A percentile compares a stretch with the other conserved stretches of the same genome.
phyloP scores from a whole-genome alignment of 495 filamentous ascomycete genomes.

The Xylaria venustula region DNA sequence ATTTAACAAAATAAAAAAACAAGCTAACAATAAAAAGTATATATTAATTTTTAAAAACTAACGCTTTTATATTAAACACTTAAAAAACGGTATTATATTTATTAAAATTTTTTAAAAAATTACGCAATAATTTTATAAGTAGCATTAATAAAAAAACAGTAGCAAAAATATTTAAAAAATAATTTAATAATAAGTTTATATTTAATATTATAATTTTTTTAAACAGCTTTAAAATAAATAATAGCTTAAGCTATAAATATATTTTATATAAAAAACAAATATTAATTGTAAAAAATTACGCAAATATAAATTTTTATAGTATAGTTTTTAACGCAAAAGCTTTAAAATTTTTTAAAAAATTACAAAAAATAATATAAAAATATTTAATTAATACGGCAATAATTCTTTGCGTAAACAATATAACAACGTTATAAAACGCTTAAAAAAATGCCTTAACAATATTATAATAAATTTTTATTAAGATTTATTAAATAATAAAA shows the following conservation, averaged over 20 bases:
- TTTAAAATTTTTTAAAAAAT: not conserved
- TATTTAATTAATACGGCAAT: not conserved
- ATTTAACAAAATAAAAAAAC: too few species aligned
- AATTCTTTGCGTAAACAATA: not conserved
- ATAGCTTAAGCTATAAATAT: not conserved
- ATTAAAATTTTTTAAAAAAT: slow-evolving; percentile 15
- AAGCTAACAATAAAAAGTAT: too few species aligned
- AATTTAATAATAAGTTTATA: slow-evolving; percentile 13
- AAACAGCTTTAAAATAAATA: not conserved
- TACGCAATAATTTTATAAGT: slow-evolving; percentile 14
- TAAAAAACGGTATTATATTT: slow-evolving; percentile 11
- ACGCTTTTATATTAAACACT: slow-evolving; percentile 11
- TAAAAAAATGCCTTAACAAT: slow-evolving; percentile 8
- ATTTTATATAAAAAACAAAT: slow-evolving; percentile 5
- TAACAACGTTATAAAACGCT: slow-evolving; percentile 13
- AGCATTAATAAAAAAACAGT: slow-evolving; percentile 14
- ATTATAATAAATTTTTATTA: slow-evolving; percentile 26
- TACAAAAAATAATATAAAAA: not conserved
- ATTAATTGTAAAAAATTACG: too few species aligned
- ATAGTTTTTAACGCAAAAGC: not conserved
- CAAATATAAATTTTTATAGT: not conserved
- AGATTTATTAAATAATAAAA: slow-evolving; percentile 11
- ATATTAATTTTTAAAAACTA: slow-evolving; percentile 5
- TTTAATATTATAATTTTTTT: slow-evolving; percentile 13
- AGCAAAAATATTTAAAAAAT: slow-evolving; percentile 14